Base-by-base conservation (phyloP, 2,329 filamentous ascomycete species). In the Aspergillus ustus region DNA sequence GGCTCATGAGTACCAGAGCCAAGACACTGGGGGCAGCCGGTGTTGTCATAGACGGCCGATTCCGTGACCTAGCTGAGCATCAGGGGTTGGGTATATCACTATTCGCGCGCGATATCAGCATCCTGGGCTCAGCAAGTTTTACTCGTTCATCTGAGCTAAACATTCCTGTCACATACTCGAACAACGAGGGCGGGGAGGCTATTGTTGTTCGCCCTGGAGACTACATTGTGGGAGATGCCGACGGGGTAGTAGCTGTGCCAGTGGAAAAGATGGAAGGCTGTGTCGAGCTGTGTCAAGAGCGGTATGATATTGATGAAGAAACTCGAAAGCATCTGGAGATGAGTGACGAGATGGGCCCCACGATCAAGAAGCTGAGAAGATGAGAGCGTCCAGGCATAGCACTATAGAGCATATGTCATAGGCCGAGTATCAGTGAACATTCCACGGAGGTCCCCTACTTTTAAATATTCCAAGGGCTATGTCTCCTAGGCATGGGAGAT, bases 41-140 rank as follows among this genome's bases (percentile, higher is more conserved):
- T 17, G 74, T 77, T 4, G 70, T 80, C 6, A 71, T 80, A 51
- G 77, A 80, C 66, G 77, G 77, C 7, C 70, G 71, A 11, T 75
- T 79, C 63, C 65, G 77, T 15, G 75, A 78, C 61, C 60, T 79
- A 5, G 60, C 71, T 22, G 77, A 78, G 61, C 72, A 75, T 49
- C 65, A 66, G 3, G 67, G 71, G 15, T 53, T 76, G 50, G 67
- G 64, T 2, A 63, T 71, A 37, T 57, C 71, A 55, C 57, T 78
- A 7, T 78, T 78, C 59, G 75, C 75, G 6, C 64, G 70, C 19
- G 72, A 61, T 2, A 66, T 68, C 3, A 73, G 72, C 25, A 73
- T 73, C 48, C 62, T 76, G 2, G 75, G 75, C 0, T 74, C 73
- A 7, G 73, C 74, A 51, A 72, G 69, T 6, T 77, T 78, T 57